Percentiles rank a stretch among this genome's conserved stretches.
These are phyloP conservation scores for Mangifera indica DNA, from an alignment of 345 rosid genomes.

Conservation along the genomic window DNA sequence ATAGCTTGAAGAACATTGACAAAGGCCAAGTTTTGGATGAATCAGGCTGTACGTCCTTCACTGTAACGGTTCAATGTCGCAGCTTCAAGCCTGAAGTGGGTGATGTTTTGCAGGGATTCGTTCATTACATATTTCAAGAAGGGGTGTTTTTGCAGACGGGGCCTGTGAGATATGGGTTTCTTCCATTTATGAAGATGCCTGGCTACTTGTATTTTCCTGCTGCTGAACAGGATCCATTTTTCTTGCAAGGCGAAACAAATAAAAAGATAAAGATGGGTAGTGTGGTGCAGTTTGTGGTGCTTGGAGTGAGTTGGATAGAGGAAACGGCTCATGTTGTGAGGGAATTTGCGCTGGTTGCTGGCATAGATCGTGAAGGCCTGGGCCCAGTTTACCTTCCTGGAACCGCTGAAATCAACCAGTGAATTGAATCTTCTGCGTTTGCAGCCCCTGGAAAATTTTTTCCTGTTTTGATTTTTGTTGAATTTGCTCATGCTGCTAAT, in stretches of 20 bases:
- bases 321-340: background rate
- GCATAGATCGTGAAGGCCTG: conserved; percentile 31
- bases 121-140: background rate
- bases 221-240: conserved; percentile 27
- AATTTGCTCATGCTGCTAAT: too few species aligned
- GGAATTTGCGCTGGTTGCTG: conserved; percentile 32
- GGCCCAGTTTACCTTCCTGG: conserved; percentile 34
- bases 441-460: too few species aligned
- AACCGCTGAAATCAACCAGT: conserved; percentile 26
- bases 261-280: conserved; percentile 27
- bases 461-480: too few species aligned
- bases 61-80: conserved; percentile 26
- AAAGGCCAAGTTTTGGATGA: conserved; percentile 8
- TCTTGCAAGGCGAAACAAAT: conserved; percentile 19
- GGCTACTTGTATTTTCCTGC: conserved; percentile 21
- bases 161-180: conserved; percentile 30
- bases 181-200: conserved; percentile 33
- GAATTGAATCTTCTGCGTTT: background rate
- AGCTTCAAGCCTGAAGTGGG: conserved; percentile 29
- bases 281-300: conserved; percentile 33
- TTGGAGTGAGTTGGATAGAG: conserved; percentile 32
- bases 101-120: conserved; percentile 35
- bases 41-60: conserved; percentile 7
- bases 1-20: conserved; percentile 30
- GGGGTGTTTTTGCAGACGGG: conserved; percentile 33